These are phyloP conservation scores for Hyparrhenia diplandra DNA, from an alignment of 176 grass and related monocot genomes.

Conservation along the genomic window DNA sequence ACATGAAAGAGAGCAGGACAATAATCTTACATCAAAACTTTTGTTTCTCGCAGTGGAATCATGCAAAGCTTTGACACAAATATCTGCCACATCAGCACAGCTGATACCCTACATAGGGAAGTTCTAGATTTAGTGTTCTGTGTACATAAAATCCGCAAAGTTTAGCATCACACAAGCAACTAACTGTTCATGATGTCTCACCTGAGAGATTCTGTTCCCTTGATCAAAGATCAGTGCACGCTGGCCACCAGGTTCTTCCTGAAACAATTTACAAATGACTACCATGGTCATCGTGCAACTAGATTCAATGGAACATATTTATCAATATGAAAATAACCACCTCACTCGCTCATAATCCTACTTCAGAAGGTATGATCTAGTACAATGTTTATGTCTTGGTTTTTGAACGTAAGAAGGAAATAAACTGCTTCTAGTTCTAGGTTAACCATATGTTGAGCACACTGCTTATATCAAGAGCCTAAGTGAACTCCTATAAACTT, in stretches of 20 bases:
- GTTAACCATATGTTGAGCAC: neutral
- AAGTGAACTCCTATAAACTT: neutral
- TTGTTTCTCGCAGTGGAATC: conserved; percentile 98
- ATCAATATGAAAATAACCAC: neutral
- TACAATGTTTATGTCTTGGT: neutral
- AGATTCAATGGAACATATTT: neutral
- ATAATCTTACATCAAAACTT: conserved; percentile 92
- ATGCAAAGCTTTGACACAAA: conserved; percentile 95
- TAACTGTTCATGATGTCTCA: conserved; percentile 34
- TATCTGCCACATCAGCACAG: conserved; percentile 97
- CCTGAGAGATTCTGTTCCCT: conserved; percentile 95
- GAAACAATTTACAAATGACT: conserved; percentile 2
- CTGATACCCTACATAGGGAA: conserved; percentile 64
- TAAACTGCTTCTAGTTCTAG: neutral
- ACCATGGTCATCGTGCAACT: neutral
- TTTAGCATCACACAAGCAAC: neutral
- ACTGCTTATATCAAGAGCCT: neutral
- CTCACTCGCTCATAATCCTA: neutral
- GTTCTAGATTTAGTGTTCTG: too few species aligned
- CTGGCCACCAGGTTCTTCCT: conserved; percentile 99
- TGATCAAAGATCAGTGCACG: conserved; percentile 98
- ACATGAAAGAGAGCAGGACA: neutral
- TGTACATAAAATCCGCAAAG: neutral
- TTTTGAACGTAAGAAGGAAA: neutral
- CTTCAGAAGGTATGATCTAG: neutral